phyloP scores from a whole-genome alignment of 2,329 filamentous ascomycete species.

The Arachnomyces sp. region DNA sequence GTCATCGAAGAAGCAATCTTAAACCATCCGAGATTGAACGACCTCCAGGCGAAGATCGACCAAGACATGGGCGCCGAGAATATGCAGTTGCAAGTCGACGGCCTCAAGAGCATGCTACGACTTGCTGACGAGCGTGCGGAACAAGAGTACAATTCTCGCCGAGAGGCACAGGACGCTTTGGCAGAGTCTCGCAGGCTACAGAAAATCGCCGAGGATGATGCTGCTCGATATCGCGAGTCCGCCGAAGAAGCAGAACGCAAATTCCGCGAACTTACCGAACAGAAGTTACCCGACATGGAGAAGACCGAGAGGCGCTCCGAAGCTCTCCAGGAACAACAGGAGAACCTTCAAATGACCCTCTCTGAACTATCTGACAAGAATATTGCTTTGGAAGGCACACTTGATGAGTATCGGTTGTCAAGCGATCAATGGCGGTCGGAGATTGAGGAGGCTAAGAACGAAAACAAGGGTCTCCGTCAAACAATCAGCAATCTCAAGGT shows the following conservation, averaged over 20 bases:
- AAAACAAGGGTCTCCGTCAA: slow-evolving; percentile 67
- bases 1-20: slow-evolving; percentile 59
- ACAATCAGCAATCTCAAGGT: slow-evolving; percentile 65
- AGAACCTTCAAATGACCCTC: slow-evolving; percentile 45
- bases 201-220: slow-evolving; percentile 55
- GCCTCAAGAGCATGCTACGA: slow-evolving; percentile 62
- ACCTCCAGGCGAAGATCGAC: slow-evolving; percentile 42
- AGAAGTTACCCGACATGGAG: slow-evolving; percentile 61
- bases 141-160: slow-evolving; percentile 55
- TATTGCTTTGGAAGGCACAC: slow-evolving; percentile 51
- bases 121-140: slow-evolving; percentile 58
- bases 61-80: slow-evolving; percentile 45
- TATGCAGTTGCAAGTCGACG: slow-evolving; percentile 52
- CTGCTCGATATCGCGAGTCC: slow-evolving; percentile 39
- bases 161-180: slow-evolving; percentile 63
- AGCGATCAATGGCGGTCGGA: slow-evolving; percentile 53
- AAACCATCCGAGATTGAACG: slow-evolving; percentile 47
- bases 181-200: slow-evolving; percentile 65
- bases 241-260: slow-evolving; percentile 58
- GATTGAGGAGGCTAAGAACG: slow-evolving; percentile 48
- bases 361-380: slow-evolving; percentile 52
- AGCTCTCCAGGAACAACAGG: slow-evolving; percentile 62
- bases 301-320: slow-evolving; percentile 57
- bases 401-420: slow-evolving; percentile 58
- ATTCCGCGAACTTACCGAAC: slow-evolving; percentile 59